Base-by-base conservation (phyloP, 495 filamentous ascomycete species). In the Talaromyces wortmannii region DNA sequence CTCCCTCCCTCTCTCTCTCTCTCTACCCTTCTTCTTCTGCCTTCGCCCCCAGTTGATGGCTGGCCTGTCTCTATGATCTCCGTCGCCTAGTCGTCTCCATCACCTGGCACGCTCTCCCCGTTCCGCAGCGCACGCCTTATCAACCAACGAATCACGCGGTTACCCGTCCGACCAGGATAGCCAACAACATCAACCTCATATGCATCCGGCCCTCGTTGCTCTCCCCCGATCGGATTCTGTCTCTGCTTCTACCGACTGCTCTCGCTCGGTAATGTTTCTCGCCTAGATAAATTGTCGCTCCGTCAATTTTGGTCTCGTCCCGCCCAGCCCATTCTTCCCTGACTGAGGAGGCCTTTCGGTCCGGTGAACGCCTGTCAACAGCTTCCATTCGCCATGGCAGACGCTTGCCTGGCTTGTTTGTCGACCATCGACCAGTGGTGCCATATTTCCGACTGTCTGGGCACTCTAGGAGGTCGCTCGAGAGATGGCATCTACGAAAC, bases 401-500 rank as follows among this genome's bases (percentile, higher is more conserved):
- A 63, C 61, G 67, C 71, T 16, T 77, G 74, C 65, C 55, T 68
- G 55, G 72, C 72, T 55, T 76, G 72, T 63, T 66, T 77, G 53
- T 71, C 71, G 60, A 63, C 67, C 18, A 61, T 75, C 43, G 74
- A 76, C 63, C 70, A 68, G 57, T 76, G 72, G 72, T 77, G 74
- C 61, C 73, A 73, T 66, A 72, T 77, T 53, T 69, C 71, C 30
- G 72, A 67, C 48, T 77, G 74, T 53, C 67, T 77, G 55, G 71
- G 71, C 31, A 63, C 69, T 44, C 61, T 70, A 50, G 68, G 68
- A 90, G 91, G 85, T 67, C 90, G 90, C 69, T 85, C 90, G 65
- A 90, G 88, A 72, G 94, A 96, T 78, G 91, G 88, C 63, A 80
- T 92, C 45, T 97, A 99, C 70, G 95, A 99, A 69, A 90, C 91